Conservation (phyloP, 352 stramenopile species). For the Phytopythium sindhum region DNA sequence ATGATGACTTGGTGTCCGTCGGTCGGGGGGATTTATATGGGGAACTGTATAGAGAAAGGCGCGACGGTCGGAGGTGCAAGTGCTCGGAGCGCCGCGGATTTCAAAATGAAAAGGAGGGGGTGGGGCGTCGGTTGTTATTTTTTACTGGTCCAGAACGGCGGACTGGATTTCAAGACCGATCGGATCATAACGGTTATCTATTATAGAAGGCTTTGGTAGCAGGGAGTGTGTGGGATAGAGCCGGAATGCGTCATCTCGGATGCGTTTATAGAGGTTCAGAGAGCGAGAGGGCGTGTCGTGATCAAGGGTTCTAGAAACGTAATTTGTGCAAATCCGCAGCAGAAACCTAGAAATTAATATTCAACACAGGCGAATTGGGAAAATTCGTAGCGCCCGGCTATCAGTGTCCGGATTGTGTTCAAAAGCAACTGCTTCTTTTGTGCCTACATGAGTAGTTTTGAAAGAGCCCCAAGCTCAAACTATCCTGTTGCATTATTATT, state of each 20-base stretch:
- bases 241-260: neutral
- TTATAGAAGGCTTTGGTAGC: neutral
- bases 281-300: neutral
- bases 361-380: too few relatives aligned
- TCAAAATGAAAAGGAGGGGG: conserved; percentile 12
- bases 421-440: too few relatives aligned
- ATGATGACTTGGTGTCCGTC: neutral
- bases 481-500: too few relatives aligned
- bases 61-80: conserved; percentile 2
- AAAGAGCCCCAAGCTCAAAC: too few relatives aligned
- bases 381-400: too few relatives aligned
- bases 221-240: neutral
- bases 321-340: neutral
- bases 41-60: conserved; percentile 5
- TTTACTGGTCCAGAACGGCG: neutral
- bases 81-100: conserved; percentile 18
- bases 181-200: neutral
- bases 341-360: too few relatives aligned
- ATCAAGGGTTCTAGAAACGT: neutral
- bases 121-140: neutral
- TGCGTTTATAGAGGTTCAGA: neutral
- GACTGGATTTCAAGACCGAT: neutral
- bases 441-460: too few relatives aligned
- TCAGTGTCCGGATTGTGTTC: too few relatives aligned
- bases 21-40: neutral